Percentiles rank a stretch among this genome's conserved stretches.
Conservation (phyloP, 495 filamentous ascomycete species). For the Polyplosphaeria fusca region DNA sequence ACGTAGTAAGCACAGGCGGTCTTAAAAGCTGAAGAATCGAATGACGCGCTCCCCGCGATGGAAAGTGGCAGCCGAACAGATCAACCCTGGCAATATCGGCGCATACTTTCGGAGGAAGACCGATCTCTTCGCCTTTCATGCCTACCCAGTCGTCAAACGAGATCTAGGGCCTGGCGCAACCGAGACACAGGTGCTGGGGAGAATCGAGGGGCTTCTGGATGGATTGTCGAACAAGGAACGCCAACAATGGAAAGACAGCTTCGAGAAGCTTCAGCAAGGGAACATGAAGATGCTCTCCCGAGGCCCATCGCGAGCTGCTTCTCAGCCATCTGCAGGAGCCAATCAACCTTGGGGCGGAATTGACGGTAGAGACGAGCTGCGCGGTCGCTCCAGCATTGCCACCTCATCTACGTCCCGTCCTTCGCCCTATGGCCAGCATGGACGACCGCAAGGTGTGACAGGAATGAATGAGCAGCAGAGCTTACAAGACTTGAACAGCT, state of each 20-base stretch:
- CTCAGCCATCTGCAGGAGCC: too few relatives aligned
- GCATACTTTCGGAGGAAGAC: background rate
- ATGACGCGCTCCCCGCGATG: slow-evolving; percentile 11
- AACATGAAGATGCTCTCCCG: slow-evolving; percentile 12
- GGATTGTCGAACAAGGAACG: background rate
- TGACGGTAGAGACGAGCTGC: too few relatives aligned
- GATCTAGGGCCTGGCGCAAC: slow-evolving; percentile 4
- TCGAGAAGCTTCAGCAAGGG: slow-evolving; percentile 2
- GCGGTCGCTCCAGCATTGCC: too few relatives aligned
- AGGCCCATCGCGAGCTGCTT: too few relatives aligned
- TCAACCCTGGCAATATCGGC: background rate
- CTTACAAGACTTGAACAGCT: too few relatives aligned
- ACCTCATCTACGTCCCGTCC: too few relatives aligned
- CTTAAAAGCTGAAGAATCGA: too few relatives aligned
- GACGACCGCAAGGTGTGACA: too few relatives aligned
- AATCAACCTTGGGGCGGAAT: too few relatives aligned
- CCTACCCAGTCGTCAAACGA: slow-evolving; percentile 1
- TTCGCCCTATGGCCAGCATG: too few relatives aligned
- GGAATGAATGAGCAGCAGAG: too few relatives aligned
- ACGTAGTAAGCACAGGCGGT: too few relatives aligned
- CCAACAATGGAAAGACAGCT: slow-evolving; percentile 6
- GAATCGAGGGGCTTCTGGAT: slow-evolving; percentile 1
- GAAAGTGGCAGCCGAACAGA: background rate
- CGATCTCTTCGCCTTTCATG: slow-evolving; percentile 23
- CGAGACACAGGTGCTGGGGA: background rate